Conservation (phyloP, 2,329 filamentous ascomycete genomes). For the Xylariaceae sp. region DNA sequence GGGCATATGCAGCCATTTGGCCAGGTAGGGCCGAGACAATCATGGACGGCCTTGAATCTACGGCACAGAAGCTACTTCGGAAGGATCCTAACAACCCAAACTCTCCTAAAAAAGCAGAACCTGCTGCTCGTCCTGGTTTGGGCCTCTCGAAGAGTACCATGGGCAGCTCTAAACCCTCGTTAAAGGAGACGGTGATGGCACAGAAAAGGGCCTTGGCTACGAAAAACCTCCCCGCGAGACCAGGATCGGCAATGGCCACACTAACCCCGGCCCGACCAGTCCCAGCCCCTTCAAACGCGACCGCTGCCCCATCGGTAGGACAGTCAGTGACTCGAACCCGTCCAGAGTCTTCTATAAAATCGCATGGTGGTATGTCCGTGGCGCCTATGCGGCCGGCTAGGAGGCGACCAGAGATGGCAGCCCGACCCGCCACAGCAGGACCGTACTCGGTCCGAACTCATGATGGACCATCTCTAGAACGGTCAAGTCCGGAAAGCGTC, state of each 20-base stretch:
- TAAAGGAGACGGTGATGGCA: conserved; percentile 80
- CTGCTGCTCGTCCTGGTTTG: conserved; percentile 52
- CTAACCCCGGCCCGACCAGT: conserved; percentile 50
- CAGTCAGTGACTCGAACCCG: conserved; percentile 39
- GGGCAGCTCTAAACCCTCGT: conserved; percentile 56
- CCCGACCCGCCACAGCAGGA: conserved; percentile 60
- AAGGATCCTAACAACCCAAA: conserved; percentile 82
- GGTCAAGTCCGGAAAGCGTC: conserved; percentile 45
- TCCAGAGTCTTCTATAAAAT: conserved; percentile 41
- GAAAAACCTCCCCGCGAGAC: conserved; percentile 52
- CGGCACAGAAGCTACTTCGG: conserved; percentile 73
- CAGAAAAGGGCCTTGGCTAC: conserved; percentile 63
- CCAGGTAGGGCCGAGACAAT: conserved; percentile 73
- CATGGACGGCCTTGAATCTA: conserved; percentile 71
- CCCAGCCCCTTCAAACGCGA: conserved; percentile 37
- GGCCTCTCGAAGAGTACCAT: conserved; percentile 62
- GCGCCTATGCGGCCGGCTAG: conserved; percentile 60
- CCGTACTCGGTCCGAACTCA: conserved; percentile 61
- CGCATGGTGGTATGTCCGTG: conserved; percentile 57
- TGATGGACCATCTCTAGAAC: conserved; percentile 39
- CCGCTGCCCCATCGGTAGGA: conserved; percentile 32
- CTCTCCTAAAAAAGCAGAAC: conserved; percentile 52
- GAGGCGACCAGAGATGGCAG: conserved; percentile 53
- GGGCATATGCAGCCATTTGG: conserved; percentile 77
- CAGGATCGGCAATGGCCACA: conserved; percentile 61